Evolutionary conservation across 225 moss, liverwort and hornwort genomes (phyloP), one percentile per base, ranked within the genome.

Genomic region (Neckera pumila): DNA sequence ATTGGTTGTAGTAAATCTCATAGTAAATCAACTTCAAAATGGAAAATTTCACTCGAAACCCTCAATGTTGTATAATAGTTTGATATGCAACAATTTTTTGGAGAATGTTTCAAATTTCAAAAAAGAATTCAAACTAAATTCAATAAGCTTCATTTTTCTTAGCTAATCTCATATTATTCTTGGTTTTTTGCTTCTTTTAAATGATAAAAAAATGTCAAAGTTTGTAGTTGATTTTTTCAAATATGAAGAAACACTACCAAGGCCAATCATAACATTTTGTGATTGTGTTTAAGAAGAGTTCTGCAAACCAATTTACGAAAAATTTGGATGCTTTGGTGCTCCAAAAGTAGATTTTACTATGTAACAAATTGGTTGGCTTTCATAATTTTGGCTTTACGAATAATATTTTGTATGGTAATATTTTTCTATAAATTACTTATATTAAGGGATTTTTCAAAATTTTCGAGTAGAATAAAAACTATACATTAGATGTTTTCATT

Each of bases 141-240:
- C 8, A 53, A 53, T 22, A 34, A 8, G 34, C 5, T 53, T 51
- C 13, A 22, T 19, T 76, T 76, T 76, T 20, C 7, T 12, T 51
- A 20, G 1, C 8, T 34, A 5, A 51, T 53, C 5, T 8, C 5
- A 21, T 17, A 13, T 8, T 8, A 5, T 33, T 51, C 1, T 33
- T 7, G 12, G 3, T 21, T 76, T 20, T 19, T 4, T 12, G 1
- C 1, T 33, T 75, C 20, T 8, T 8, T 0, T 0, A 19, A 33
- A 12, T 33, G 12, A 49, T 30, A 6, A 20, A 12, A 51, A 51
- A 31, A 49, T 10, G 12, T 19, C 7, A 49, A 21, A 49, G 6
- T 12, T 33, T 33, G 7, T 51, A 28, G 73, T 73, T 73, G 3
- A 11, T 74, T 74, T 31, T 31, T 49, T 1, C 3, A 47, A 49